Percentiles rank a stretch among this genome's conserved stretches.
Evolutionary conservation across 345 rosid species (phyloP).

Genomic region (Durio zibethinus): DNA sequence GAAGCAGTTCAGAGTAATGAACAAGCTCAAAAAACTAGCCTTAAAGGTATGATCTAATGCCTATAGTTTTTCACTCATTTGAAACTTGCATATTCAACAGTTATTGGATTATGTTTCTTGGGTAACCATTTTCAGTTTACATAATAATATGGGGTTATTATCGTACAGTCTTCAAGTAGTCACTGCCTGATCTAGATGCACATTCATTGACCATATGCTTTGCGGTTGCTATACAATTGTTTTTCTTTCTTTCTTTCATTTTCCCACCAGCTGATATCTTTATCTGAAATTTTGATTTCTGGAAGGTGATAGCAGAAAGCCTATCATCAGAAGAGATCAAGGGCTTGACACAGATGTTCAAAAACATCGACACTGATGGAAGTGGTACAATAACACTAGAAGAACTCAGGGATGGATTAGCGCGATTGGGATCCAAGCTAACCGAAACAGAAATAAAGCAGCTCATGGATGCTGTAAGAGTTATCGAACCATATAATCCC

Average conservation of each 20-base stretch:
- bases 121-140: not conserved
- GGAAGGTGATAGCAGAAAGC: slow-evolving; percentile 78
- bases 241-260: not conserved
- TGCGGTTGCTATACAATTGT: no score
- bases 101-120: not conserved
- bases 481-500: not conserved
- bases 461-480: slow-evolving; percentile 93
- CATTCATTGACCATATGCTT: no score
- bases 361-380: slow-evolving; percentile 81
- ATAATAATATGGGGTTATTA: not conserved
- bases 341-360: slow-evolving; percentile 78
- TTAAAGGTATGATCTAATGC: slow-evolving; percentile 47
- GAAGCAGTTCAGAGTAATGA: slow-evolving; percentile 89
- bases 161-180: no score
- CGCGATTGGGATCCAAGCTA: slow-evolving; percentile 78
- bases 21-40: slow-evolving; percentile 89
- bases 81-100: not conserved
- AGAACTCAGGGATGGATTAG: slow-evolving; percentile 67
- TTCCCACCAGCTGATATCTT: not conserved
- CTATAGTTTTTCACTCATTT: not conserved
- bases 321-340: slow-evolving; percentile 78
- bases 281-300: slow-evolving; percentile 9
- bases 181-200: no score
- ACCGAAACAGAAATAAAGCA: slow-evolving; percentile 70
- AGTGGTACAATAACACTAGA: slow-evolving; percentile 83